Percentiles rank a stretch among this genome's conserved stretches.
phyloP scores from a whole-genome alignment of 139 green algal species.

The Chloropicon primus region DNA sequence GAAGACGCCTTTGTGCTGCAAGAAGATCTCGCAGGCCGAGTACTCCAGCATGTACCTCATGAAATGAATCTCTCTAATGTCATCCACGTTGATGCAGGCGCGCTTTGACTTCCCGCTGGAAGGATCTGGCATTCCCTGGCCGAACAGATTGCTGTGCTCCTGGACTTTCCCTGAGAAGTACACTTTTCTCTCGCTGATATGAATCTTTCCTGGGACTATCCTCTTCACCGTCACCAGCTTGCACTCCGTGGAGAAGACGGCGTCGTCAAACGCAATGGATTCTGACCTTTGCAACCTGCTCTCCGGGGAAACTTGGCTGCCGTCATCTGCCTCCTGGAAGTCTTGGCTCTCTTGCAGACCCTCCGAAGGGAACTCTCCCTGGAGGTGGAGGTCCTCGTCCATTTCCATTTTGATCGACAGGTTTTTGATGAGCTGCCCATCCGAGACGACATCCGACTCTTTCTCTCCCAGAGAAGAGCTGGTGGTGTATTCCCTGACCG shows the following conservation, averaged over 20 bases:
- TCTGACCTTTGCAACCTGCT: not conserved
- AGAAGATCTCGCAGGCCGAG: not conserved
- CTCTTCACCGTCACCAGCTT: not conserved
- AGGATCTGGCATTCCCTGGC: not conserved
- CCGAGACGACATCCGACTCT: not conserved
- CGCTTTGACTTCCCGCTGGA: not conserved
- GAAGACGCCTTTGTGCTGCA: not conserved
- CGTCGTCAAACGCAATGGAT: not conserved
- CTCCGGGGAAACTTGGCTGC: not conserved
- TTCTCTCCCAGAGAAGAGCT: not conserved
- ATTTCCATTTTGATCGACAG: not conserved
- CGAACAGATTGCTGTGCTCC: not conserved
- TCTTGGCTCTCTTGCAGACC: not conserved
- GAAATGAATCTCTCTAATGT: not conserved
- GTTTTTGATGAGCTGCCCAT: not conserved
- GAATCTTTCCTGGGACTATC: not conserved
- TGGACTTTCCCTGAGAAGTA: not conserved
- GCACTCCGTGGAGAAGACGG: not conserved
- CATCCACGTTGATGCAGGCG: not conserved
- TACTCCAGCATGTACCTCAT: not conserved
- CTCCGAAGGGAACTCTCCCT: no score
- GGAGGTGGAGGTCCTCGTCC: not conserved
- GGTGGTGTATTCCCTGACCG: not conserved
- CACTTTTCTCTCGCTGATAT: not conserved
- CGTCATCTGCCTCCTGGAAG: not conserved